These are phyloP conservation scores for Gynandropsis gynandra DNA, from an alignment of 345 rosid genomes.

Conservation along the genomic window DNA sequence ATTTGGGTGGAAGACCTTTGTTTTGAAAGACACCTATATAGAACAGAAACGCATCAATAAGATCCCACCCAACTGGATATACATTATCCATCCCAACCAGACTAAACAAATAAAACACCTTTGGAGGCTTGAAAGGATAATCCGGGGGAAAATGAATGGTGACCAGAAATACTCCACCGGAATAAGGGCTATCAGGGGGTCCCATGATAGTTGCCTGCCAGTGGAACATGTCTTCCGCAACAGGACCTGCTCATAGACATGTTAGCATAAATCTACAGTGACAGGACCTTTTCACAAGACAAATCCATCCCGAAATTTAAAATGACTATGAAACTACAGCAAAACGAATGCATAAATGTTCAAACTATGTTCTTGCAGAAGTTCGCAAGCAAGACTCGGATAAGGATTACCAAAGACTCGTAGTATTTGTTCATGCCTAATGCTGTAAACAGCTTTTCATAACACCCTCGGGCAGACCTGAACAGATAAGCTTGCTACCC, in stretches of 20 bases:
- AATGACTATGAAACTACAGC: neutral
- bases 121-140: slow-evolving; percentile 44
- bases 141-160: slow-evolving; percentile 35
- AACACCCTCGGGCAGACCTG: no score
- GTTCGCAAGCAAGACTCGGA: no score
- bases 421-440: no score
- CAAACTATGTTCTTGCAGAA: no score
- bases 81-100: neutral
- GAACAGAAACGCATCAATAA: neutral
- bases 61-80: no score
- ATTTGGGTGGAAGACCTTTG: slow-evolving; percentile 10
- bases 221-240: slow-evolving; percentile 37
- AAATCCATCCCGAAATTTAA: no score
- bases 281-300: slow-evolving; percentile 33
- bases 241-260: slow-evolving; percentile 33
- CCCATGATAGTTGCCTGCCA: slow-evolving; percentile 40
- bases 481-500: no score
- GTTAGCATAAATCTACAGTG: no score
- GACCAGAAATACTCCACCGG: slow-evolving; percentile 35
- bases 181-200: slow-evolving; percentile 33
- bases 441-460: no score
- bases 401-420: no score
- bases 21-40: slow-evolving; percentile 2
- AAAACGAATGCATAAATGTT: no score
- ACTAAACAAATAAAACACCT: slow-evolving; percentile 16